Evolutionary conservation across 129 eudicot genomes (phyloP), one percentile per base, ranked within the genome.

Genomic region (Artemisia tridentata): DNA sequence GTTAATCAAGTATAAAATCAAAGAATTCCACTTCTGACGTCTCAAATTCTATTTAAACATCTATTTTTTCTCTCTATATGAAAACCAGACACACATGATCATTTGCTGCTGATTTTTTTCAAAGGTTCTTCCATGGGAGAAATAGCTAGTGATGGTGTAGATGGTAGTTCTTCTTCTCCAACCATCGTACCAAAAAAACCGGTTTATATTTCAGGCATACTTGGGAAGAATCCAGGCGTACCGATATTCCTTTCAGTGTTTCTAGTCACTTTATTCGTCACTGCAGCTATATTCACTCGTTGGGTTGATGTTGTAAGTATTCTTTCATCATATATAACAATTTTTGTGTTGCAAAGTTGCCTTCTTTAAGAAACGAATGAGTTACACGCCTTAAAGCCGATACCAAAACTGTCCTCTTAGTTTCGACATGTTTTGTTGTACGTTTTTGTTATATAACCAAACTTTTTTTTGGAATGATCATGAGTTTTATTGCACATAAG

Each of bases 291-390:
- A 12, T 78, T 78, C 77, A 78, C 81, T 70, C 81, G 77, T 78
- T 78, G 81, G 81, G 72, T 78, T 63, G 81, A 78, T 18, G 77
- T 78, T 71, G 81, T 78, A 78, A 78, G 81, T 77, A 9, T 3
- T 20, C n/a, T 20, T 19, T 56, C 27, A 11, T 9, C n/a, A 11
- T 8, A 19, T 2, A 8, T 7, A 21, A 19, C 4, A 2, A 18
- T 25, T 29, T 57, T 7, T 10, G 8, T 55, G 4, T 7, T 55
- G 19, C 58, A 52, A 15, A 14, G 1, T 14, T 14, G 31, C 0
- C 34, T 29, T 29, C 34, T 29, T 27, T 29, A 29, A 29, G 5
- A 29, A 29, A 25, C 5, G 4, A 29, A 3, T 3, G 34, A 29
- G 34, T 29, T 27, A 27, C 5, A 27, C 4, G 4, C 4, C 31